phyloP scores from a whole-genome alignment of 2,329 filamentous ascomycete species.

The Dactylellina cionopaga region DNA sequence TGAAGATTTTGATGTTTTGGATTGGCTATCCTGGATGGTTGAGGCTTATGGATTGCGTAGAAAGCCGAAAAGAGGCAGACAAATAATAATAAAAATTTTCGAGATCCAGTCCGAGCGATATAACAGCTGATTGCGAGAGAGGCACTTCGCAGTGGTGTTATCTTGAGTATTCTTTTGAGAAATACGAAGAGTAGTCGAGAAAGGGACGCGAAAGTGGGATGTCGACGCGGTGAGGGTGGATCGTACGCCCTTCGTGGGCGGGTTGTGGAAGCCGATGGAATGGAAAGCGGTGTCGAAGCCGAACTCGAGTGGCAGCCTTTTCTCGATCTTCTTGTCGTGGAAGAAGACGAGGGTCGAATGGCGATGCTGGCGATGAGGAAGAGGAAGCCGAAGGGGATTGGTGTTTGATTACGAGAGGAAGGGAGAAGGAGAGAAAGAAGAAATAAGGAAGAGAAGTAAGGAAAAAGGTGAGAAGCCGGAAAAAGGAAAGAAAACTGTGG shows the following conservation, averaged over 20 bases:
- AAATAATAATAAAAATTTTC: too few species aligned
- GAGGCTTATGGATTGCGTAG: too few species aligned
- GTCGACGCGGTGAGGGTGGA: conserved; percentile 30
- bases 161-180: neutral
- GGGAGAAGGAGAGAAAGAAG: conserved; percentile 1
- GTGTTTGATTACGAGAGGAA: conserved; percentile 4
- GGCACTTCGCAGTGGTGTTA: neutral
- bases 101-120: too few species aligned
- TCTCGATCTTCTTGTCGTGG: neutral
- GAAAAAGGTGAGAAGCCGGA: neutral
- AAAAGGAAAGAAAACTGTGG: conserved; percentile 21
- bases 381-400: neutral
- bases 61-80: neutral
- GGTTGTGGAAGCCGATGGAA: neutral
- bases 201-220: conserved; percentile 50
- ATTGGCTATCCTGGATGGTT: too few species aligned
- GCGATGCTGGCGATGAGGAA: conserved; percentile 6
- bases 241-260: neutral
- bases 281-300: neutral
- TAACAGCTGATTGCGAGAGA: neutral
- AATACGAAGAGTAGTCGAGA: conserved; percentile 2
- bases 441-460: neutral
- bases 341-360: neutral
- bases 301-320: neutral
- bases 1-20: too few species aligned